Conservation (phyloP, 176 grass and related monocot species). For the Sorghum bicolor region Sorghum_bicolor_NCBIv3 NC_012871.2:65853001-65853500, state of each 20-base stretch:
- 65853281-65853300: conserved; percentile 47
- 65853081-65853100: conserved; percentile 55
- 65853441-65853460: conserved; percentile 60
- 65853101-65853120: conserved; percentile 35
- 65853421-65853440: conserved; percentile 14
- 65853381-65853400: conserved; percentile 54
- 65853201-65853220: conserved; percentile 51
- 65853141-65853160: conserved; percentile 62
- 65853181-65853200: conserved; percentile 77
- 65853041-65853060: conserved; percentile 53
- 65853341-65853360: conserved; percentile 51
- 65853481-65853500: not conserved
- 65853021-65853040: conserved; percentile 51
- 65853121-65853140: conserved; percentile 64
- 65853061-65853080: conserved; percentile 67
- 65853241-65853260: conserved; percentile 50
- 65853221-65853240: conserved; percentile 34
- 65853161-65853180: conserved; percentile 52
- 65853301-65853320: conserved; percentile 76
- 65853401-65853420: conserved; percentile 42
- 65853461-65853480: conserved; percentile 57
- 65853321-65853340: conserved; percentile 50
- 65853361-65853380: conserved; percentile 49
- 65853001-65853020: conserved; percentile 38
- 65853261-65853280: conserved; percentile 35